Percentiles rank a stretch among this genome's conserved stretches.
phyloP scores from a whole-genome alignment of 495 filamentous ascomycete species.

The Margaritispora aquatica region DNA sequence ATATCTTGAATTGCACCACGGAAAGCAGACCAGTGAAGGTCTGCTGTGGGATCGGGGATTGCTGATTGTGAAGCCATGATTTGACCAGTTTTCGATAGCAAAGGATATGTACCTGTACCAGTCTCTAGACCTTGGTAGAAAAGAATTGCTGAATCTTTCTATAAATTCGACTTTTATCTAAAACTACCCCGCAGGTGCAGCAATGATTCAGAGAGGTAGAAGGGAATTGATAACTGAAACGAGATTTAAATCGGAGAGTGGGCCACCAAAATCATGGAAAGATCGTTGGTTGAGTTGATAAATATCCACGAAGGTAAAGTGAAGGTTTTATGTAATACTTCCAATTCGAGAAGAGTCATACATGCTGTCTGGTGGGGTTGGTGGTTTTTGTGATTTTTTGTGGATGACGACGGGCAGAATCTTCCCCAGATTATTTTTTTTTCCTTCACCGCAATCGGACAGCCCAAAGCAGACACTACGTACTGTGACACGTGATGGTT shows the following conservation, averaged over 20 bases:
- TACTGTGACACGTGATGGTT: neutral
- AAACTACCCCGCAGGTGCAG: no score
- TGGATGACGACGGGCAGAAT: neutral
- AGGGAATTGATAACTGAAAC: no score
- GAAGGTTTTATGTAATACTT: neutral
- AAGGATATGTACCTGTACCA: neutral
- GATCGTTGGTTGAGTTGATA: no score
- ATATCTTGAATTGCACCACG: slow-evolving; percentile 77
- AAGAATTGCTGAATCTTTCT: no score
- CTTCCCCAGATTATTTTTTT: neutral
- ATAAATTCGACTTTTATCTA: no score
- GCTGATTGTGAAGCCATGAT: slow-evolving; percentile 38
- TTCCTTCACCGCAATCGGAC: neutral
- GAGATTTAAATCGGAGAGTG: no score
- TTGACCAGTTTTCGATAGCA: neutral
- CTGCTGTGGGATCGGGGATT: slow-evolving; percentile 67
- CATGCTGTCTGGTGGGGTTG: no score
- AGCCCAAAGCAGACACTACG: neutral
- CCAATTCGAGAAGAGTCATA: neutral
- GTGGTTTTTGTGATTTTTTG: no score
- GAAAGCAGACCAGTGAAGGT: slow-evolving; percentile 80
- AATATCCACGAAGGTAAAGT: no score
- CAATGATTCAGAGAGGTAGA: neutral
- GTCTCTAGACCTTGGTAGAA: no score
- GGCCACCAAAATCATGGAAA: no score